phyloP scores from a whole-genome alignment of 2,329 filamentous ascomycete species.

The Leptodontidium sp. region DNA sequence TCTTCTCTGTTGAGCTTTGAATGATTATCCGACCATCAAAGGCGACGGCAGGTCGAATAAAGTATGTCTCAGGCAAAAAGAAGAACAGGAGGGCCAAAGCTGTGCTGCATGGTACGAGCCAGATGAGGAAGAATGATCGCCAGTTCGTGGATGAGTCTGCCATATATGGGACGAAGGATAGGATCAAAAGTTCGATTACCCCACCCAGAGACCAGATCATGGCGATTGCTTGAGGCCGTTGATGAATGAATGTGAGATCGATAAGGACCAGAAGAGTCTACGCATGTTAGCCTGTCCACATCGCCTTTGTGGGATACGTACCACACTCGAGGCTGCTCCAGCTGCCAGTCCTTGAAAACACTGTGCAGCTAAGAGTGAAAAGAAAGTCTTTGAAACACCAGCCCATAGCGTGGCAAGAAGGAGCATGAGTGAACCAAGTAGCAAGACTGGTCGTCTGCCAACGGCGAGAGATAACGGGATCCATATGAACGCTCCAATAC shows the following conservation, averaged over 20 bases:
- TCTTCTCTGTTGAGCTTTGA: constrained; percentile 28
- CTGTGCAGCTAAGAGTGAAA: constrained; percentile 27
- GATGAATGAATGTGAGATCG: constrained; percentile 33
- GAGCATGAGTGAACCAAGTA: constrained; percentile 19
- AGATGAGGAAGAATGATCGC: constrained; percentile 25
- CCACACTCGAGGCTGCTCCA: constrained; percentile 26
- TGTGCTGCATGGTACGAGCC: constrained; percentile 14
- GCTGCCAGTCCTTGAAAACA: constrained; percentile 31
- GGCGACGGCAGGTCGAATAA: constrained; percentile 28
- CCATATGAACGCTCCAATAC: constrained; percentile 34
- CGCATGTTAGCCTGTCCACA: background rate
- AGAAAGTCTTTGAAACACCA: constrained; percentile 19
- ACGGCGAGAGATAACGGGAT: constrained; percentile 30
- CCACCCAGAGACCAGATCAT: constrained; percentile 30
- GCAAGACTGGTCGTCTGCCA: constrained; percentile 33
- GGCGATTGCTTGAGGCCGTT: constrained; percentile 29
- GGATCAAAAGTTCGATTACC: background rate
- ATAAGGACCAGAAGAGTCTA: constrained; percentile 29
- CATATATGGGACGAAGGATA: constrained; percentile 23
- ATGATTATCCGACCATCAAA: constrained; percentile 31
- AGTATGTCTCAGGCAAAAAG: constrained; percentile 31
- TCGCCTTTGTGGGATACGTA: constrained; percentile 2
- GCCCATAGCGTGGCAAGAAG: constrained; percentile 25
- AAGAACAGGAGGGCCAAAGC: constrained; percentile 24
- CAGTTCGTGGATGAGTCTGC: constrained; percentile 15